Evolutionary conservation across 345 rosid species (phyloP), one percentile per base, ranked within the genome.

Genomic region (Hibiscus syriacus): DNA sequence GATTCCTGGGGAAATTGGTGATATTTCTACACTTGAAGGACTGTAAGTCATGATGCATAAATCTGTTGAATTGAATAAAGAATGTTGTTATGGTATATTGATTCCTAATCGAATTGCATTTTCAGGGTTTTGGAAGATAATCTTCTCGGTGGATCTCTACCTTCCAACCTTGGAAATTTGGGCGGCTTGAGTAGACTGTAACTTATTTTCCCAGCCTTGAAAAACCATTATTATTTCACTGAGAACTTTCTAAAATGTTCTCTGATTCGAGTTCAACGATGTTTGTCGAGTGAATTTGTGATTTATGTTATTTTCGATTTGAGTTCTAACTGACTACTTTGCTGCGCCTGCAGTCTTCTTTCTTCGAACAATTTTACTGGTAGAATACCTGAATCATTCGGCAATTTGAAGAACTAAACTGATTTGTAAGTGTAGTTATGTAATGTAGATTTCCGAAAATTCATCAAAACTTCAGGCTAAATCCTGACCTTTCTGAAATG

Each of bases 361-460:
- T 85, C 96, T 43, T 75, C 89, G 17, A 94, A 90, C 84, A 90
- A 87, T 58, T 80, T 94, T 55, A 78, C 82, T 0, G 97, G 96
- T 66, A 62, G 45, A 27, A 85, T 90, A 76, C 99, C 99, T 7
- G 83, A 83, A 50, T 74, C 96, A 34, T 89, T 85, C 63, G 78
- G 80, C 55, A 72, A 84, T 30, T 76, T 94, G 73, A 85, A 50
- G 80, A 89, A 74, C 79, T 79, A 90, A 75, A 77, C 78, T 50
- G 87, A 85, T 55, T 82, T 94, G 97, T 94, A 87, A 83, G 97
- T 78, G 23, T 66, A 10, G 3, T 41, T 12, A n/a, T n/a, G 53
- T 17, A 45, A 45, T 45, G 49, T 45, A 17, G 5, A 45, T 45
- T n/a, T n/a, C n/a, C n/a, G n/a, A 45, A 14, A 14, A 45, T 14